Percentiles rank a stretch among this genome's conserved stretches.
phyloP scores from a whole-genome alignment of 2,329 filamentous ascomycete genomes.

The Fusarium udum region DNA sequence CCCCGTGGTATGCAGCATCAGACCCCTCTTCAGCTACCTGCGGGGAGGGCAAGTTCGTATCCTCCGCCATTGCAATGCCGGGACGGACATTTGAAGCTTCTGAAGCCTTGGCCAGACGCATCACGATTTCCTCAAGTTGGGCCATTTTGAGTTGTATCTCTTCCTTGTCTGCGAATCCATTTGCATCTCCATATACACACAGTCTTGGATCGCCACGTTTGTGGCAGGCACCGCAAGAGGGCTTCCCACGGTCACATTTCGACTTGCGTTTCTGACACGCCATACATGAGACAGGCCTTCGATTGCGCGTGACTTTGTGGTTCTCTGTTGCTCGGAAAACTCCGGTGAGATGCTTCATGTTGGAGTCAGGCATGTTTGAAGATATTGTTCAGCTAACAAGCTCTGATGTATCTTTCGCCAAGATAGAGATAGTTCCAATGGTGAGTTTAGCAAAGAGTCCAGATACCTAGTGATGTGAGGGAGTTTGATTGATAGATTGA shows the following conservation, averaged over 20 bases:
- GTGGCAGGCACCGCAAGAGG: conserved; percentile 51
- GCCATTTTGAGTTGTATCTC: conserved; percentile 53
- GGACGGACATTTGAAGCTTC: not conserved
- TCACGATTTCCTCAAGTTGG: conserved; percentile 55
- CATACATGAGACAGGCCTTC: conserved; percentile 54
- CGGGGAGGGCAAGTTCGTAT: not conserved
- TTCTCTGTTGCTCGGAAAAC: conserved; percentile 52
- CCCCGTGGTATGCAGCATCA: conserved; percentile 47
- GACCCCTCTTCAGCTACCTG: conserved; percentile 11
- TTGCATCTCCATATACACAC: conserved; percentile 47
- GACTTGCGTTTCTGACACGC: conserved; percentile 55
- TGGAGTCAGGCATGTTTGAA: conserved; percentile 37
- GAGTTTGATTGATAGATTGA: not conserved
- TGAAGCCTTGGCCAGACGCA: conserved; percentile 44
- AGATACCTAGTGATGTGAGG: not conserved
- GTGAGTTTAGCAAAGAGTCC: not conserved
- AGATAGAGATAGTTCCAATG: not conserved
- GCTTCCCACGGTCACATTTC: conserved; percentile 54
- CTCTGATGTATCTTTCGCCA: not conserved
- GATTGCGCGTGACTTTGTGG: conserved; percentile 51
- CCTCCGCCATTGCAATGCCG: not conserved
- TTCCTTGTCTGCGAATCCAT: conserved; percentile 31
- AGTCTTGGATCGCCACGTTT: conserved; percentile 48
- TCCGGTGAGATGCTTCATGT: conserved; percentile 38
- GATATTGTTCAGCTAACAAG: not conserved